Evolutionary conservation across 139 green algal genomes (phyloP).

Genomic region (Chlorella vulgaris): DNA sequence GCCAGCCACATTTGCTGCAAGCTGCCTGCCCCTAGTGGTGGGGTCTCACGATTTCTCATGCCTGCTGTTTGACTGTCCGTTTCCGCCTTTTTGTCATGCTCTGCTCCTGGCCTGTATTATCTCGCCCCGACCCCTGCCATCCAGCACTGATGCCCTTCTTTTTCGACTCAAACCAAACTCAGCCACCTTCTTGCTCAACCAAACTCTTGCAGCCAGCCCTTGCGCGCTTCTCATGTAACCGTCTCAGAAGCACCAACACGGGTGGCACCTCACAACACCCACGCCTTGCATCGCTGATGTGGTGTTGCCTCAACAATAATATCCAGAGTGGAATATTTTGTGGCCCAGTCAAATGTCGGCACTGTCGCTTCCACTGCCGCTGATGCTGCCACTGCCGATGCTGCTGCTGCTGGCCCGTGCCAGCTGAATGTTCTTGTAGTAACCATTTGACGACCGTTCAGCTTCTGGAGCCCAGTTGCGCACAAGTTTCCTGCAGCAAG

Average conservation of each 20-base stretch:
- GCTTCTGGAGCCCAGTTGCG: constrained; percentile 66
- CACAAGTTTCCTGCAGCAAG: constrained; percentile 57
- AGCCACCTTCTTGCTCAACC: not conserved
- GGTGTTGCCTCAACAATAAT: too few species aligned
- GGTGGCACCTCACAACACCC: not conserved
- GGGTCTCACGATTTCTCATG: not conserved
- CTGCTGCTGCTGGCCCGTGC: not conserved
- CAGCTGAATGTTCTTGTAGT: constrained; percentile 52
- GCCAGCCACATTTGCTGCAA: not conserved
- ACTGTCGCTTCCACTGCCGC: not conserved
- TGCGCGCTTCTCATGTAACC: not conserved
- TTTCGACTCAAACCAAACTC: not conserved
- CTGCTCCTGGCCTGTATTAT: not conserved
- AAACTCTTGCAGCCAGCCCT: not conserved
- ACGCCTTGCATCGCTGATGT: too few species aligned
- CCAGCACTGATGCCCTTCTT: not conserved
- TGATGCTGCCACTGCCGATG: not conserved
- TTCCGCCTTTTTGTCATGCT: not conserved
- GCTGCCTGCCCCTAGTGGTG: not conserved
- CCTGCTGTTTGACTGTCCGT: not conserved
- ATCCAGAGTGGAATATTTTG: too few species aligned
- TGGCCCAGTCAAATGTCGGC: too few species aligned
- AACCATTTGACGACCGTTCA: constrained; percentile 58
- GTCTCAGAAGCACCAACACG: not conserved
- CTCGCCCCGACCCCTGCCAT: not conserved